Percentiles rank a stretch among this genome's conserved stretches.
phyloP scores from a whole-genome alignment of 2,329 filamentous ascomycete species.

The Calonectria fujianensis region DNA sequence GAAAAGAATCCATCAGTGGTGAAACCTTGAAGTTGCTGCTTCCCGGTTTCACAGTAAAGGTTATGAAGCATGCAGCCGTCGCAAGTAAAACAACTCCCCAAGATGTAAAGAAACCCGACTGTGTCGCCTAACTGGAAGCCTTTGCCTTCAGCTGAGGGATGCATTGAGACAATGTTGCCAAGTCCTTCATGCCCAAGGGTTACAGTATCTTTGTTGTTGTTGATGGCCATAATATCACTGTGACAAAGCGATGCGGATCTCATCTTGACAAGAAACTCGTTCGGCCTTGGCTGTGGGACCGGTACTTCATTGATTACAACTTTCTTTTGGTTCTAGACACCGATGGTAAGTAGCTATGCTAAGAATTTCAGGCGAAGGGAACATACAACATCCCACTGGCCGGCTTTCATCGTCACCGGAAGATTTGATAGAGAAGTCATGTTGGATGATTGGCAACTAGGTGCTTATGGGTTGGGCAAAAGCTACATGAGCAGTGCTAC shows the following conservation, averaged over 20 bases:
- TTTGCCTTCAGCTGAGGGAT: conserved; percentile 59
- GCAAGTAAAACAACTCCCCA: conserved; percentile 67
- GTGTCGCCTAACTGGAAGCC: conserved; percentile 65
- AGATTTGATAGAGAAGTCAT: conserved; percentile 29
- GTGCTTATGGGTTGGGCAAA: background rate
- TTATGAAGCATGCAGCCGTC: conserved; percentile 68
- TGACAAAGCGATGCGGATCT: conserved; percentile 61
- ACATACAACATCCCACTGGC: conserved; percentile 44
- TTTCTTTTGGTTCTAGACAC: conserved; percentile 49
- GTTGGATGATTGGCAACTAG: background rate
- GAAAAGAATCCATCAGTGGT: conserved; percentile 66
- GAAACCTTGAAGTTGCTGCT: conserved; percentile 65
- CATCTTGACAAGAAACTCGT: conserved; percentile 63
- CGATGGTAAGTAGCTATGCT: conserved; percentile 10
- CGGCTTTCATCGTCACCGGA: conserved; percentile 40
- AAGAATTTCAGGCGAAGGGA: background rate
- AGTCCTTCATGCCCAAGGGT: conserved; percentile 68
- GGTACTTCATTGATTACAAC: conserved; percentile 64
- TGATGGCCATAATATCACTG: conserved; percentile 53
- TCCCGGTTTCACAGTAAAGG: conserved; percentile 60
- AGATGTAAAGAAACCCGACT: conserved; percentile 68
- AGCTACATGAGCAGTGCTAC: background rate
- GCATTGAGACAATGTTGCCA: conserved; percentile 63
- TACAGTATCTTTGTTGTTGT: conserved; percentile 44
- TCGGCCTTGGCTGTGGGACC: conserved; percentile 63